Evolutionary conservation across 176 grass and related monocot species (phyloP), one percentile per base, ranked within the genome.

Genomic region (Elymus sibiricus): DNA sequence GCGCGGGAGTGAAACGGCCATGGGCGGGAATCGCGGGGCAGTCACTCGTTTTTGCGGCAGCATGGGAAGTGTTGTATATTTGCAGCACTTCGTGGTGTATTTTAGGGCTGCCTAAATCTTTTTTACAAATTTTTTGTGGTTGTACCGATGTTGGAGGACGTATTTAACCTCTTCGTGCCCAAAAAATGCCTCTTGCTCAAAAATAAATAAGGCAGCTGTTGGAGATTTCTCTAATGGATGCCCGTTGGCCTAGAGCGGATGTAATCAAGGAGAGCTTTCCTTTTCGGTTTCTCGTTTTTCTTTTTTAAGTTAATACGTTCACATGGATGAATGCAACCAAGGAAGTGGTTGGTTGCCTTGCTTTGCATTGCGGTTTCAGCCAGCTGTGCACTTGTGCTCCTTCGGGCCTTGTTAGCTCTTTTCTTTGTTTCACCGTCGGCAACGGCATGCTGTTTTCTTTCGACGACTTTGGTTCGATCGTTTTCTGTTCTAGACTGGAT

Each of bases 301-400:
- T 7, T 65, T 65, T 16, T 1, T 14, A 27, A 63, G 11, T 14
- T 65, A 66, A 7, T 32, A 17, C 11, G 10, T 32, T 77, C 24
- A 31, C 53, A 19, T 28, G 70, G 70, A 55, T 38, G 64, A 72
- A 84, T 88, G 86, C 74, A 70, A 51, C 80, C 49, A 49, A 83
- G 74, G 51, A 11, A 21, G 16, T 53, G 49, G 53, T 56, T 56
- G 53, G 53, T 56, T 56, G 53, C 53, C 11, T 34, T 14, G 14
- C 83, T 49, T 61, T 15, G 21, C 56, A 61, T 61, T 29, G 64
- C 35, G 0, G 53, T 46, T 14, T 46, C 44, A 46, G 49, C 47
- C 53, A 56, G 53, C 19, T 22, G 53, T 21, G 53, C 19, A 22
- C 47, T 51, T 51, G 47, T 51, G 15, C 51, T 35, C 7, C 21